Conservation (phyloP, 1,139 yeast species). For the Nakaseomyces kungkrabaensis region DNA sequence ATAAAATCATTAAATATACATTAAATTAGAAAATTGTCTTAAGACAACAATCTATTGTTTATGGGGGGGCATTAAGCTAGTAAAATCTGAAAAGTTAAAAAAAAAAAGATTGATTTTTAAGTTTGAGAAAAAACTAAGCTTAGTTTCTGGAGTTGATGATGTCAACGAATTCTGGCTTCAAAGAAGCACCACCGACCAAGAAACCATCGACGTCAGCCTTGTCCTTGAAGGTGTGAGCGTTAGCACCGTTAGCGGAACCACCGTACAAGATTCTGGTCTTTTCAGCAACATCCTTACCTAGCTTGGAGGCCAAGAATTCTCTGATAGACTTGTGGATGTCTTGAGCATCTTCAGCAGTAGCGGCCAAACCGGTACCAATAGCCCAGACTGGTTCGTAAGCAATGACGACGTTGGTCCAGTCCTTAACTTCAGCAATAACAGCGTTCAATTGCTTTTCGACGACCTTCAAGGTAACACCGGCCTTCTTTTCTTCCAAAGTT, state of each 20-base stretch:
- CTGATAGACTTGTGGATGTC: constrained; percentile 87
- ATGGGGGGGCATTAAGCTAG: constrained; percentile 2
- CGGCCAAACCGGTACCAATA: constrained; percentile 98
- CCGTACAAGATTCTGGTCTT: constrained; percentile 89
- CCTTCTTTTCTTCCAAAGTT: constrained; percentile 89
- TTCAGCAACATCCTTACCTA: constrained; percentile 72
- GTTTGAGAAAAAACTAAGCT: constrained; percentile 10
- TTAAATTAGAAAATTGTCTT: not conserved
- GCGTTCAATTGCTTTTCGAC: constrained; percentile 88
- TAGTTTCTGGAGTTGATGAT: constrained; percentile 87
- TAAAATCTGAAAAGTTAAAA: not conserved
- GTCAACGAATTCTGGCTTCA: constrained; percentile 95
- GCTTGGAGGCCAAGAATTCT: constrained; percentile 63
- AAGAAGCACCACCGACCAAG: constrained; percentile 99
- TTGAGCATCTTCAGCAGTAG: constrained; percentile 96
- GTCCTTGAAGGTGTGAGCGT: constrained; percentile 83
- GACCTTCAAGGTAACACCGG: constrained; percentile 76
- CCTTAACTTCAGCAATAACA: constrained; percentile 69
- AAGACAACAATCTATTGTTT: not conserved
- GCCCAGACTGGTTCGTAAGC: constrained; percentile 99
- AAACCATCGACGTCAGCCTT: constrained; percentile 94
- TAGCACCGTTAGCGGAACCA: constrained; percentile 96
- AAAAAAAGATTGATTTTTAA: constrained; percentile 1
- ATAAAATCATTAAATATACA: constrained; percentile 5
- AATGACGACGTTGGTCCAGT: constrained; percentile 88